Evolutionary conservation across 2,329 filamentous ascomycete genomes (phyloP), one percentile per base, ranked within the genome.

Genomic region (Lecanicillium sp.): DNA sequence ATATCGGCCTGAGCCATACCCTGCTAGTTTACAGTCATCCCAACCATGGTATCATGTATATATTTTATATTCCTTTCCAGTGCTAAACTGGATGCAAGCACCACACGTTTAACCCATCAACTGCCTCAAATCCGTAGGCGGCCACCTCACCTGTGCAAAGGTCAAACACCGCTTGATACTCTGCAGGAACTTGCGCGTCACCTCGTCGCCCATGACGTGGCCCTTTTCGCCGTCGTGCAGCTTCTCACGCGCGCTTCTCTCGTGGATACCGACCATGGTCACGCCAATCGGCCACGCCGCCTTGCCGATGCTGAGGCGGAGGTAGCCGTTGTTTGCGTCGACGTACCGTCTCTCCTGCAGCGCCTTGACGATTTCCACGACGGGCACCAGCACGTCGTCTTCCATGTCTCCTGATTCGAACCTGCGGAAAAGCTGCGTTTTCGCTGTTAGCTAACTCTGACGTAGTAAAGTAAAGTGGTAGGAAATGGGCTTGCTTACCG

Each of bases 181-280:
- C 68, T 98, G 92, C 49, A 98, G 62, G 57, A 89, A 96, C 66
- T 97, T 98, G 49, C 92, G 77, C 37, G 92, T 98, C 32, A 84
- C 81, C 65, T 98, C 92, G 57, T 97, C 92, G 42, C 88, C 90
- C 81, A 98, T 88, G 52, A 97, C 95, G 60, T 98, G 89, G 4
- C 90, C 92, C 54, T 88, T 83, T 55, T 83, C 79, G 42, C 81
- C 83, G 59, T 92, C 79, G 58, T 97, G 89, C 43, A 98, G 68
- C 65, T 98, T 98, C 65, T 98, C 92, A 46, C 92, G 78, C 15
- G 92, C 90, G 49, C 84, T 92, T 56, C 92, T 80, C 70, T 97
- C 92, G 75, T 98, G 92, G 52, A 98, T 98, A 71, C 92, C 92
- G 55, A 98, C 92, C 92, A 97, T 98, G 60, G 92, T 98, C 29